phyloP scores from a whole-genome alignment of 1,284 basidiomycete species.

The Fomitiporia mediterranea region DNA sequence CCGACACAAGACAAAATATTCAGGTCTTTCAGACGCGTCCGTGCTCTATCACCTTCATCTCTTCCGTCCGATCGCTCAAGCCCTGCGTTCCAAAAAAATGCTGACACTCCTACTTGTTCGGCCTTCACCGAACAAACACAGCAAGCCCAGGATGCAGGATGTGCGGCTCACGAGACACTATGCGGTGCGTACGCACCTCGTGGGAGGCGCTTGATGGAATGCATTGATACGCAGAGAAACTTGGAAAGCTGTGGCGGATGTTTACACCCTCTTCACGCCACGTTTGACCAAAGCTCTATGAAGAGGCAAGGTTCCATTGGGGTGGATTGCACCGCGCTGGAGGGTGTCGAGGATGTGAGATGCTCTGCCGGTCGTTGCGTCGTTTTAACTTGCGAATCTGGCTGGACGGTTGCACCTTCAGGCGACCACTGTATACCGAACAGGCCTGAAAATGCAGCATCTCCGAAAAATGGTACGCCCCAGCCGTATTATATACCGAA shows the following conservation, averaged over 20 bases:
- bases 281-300: background rate
- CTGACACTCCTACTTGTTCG: background rate
- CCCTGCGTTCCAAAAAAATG: background rate
- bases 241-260: constrained; percentile 10
- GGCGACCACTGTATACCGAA: constrained; percentile 26
- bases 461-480: background rate
- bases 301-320: constrained; percentile 24
- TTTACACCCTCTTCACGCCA: background rate
- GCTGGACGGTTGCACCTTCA: constrained; percentile 34
- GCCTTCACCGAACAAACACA: background rate
- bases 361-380: constrained; percentile 43
- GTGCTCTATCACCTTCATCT: background rate
- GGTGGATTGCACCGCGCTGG: constrained; percentile 46
- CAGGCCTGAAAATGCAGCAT: background rate
- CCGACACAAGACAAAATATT: background rate
- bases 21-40: background rate
- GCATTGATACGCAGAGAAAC: background rate
- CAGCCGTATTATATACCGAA: no score
- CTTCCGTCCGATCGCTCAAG: background rate
- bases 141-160: background rate
- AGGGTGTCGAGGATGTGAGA: constrained; percentile 44
- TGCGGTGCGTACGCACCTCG: constrained; percentile 3
- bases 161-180: background rate
- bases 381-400: constrained; percentile 41
- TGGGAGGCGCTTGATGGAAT: background rate